Conservation (phyloP, 345 rosid genomes). For the Erysimum cheiranthoides region DNA sequence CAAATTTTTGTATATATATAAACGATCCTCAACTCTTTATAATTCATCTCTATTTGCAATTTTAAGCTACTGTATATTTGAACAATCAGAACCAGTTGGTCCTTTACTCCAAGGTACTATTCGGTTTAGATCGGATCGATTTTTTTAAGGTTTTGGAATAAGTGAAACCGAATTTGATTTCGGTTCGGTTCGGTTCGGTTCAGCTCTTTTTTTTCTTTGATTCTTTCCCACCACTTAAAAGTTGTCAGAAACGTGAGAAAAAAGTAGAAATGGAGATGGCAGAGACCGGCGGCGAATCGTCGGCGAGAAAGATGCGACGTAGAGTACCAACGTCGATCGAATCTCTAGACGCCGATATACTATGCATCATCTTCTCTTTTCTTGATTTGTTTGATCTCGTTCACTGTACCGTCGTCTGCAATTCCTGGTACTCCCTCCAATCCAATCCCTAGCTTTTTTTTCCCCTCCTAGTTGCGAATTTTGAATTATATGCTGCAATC, state of each 20-base stretch:
- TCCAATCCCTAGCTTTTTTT: background rate
- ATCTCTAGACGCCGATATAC: constrained; percentile 61
- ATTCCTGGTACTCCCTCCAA: constrained; percentile 59
- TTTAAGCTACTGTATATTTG: too few relatives aligned
- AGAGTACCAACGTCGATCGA: constrained; percentile 48
- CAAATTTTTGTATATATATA: too few relatives aligned
- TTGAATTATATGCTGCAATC: background rate
- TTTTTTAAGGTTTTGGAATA: too few relatives aligned
- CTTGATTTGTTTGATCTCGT: constrained; percentile 78
- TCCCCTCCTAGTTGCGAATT: background rate
- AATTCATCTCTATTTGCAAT: too few relatives aligned
- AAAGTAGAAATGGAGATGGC: constrained; percentile 34
- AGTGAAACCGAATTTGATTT: too few relatives aligned
- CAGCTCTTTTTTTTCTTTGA: too few relatives aligned
- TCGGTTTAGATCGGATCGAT: too few relatives aligned
- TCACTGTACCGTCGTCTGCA: constrained; percentile 81
- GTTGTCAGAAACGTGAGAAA: background rate
- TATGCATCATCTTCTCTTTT: constrained; percentile 71
- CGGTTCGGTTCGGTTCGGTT: too few relatives aligned
- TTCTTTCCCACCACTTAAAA: too few relatives aligned
- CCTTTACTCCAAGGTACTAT: too few relatives aligned
- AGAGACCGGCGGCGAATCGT: constrained; percentile 40
- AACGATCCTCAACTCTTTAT: too few relatives aligned
- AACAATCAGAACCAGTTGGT: too few relatives aligned
- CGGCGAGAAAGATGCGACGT: constrained; percentile 56